Evolutionary conservation across 1,284 basidiomycete species (phyloP).

Genomic region (Ceratobasidium sp.): DNA sequence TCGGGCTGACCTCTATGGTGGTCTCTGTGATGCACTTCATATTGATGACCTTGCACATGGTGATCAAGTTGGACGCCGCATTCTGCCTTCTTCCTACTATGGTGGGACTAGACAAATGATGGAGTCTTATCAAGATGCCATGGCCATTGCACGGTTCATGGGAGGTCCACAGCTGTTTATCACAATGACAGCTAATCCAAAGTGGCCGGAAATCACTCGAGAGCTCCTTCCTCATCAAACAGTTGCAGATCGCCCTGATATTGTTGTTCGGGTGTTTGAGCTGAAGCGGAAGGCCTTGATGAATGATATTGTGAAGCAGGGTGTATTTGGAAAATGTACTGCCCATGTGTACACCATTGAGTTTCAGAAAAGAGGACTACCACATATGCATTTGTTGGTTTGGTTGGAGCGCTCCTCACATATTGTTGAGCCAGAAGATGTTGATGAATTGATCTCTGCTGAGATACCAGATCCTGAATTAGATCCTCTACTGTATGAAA

Average conservation of each 20-base stretch:
- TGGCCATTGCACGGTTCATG: constrained; percentile 59
- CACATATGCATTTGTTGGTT: constrained; percentile 64
- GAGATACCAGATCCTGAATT: constrained; percentile 59
- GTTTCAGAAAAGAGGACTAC: constrained; percentile 66
- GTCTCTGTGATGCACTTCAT: constrained; percentile 58
- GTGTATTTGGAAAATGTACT: constrained; percentile 54
- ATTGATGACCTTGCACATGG: constrained; percentile 50
- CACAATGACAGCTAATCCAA: constrained; percentile 64
- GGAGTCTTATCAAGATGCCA: constrained; percentile 62
- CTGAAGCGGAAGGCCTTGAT: constrained; percentile 60
- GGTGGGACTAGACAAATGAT: constrained; percentile 62
- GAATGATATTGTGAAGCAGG: constrained; percentile 57
- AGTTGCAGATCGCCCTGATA: constrained; percentile 61
- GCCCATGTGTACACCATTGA: constrained; percentile 64
- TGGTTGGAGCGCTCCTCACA: constrained; percentile 57
- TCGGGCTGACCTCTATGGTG: constrained; percentile 58
- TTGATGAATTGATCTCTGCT: constrained; percentile 63
- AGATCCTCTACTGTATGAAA: constrained; percentile 59
- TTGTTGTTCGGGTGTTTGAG: constrained; percentile 64
- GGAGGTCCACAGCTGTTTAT: constrained; percentile 62
- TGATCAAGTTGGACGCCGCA: constrained; percentile 55
- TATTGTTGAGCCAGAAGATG: constrained; percentile 54
- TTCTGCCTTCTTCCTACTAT: constrained; percentile 62
- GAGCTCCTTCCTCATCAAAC: constrained; percentile 61
- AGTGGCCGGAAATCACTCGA: constrained; percentile 62